Evolutionary conservation across 2,329 filamentous ascomycete genomes (phyloP), one percentile per base, ranked within the genome.

Genomic region (Pestalotiopsis sp.): DNA sequence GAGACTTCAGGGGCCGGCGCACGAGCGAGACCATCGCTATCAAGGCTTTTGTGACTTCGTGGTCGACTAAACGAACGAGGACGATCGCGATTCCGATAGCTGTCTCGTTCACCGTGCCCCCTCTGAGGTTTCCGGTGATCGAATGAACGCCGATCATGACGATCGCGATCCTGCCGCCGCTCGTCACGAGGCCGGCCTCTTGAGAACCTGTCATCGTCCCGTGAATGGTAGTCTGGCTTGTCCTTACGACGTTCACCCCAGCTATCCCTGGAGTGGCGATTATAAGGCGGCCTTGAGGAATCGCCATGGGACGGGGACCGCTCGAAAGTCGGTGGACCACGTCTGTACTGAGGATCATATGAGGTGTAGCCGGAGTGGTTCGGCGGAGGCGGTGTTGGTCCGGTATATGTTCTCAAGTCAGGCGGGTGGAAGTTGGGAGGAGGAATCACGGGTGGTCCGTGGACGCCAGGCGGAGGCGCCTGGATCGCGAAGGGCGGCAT

Each of bases 211-310:
- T 25, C 17, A 14, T 63, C 17, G 20, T 63, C 66, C 13, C 25
- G 23, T 14, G 23, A 25, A 20, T 66, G 31, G 9, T 39, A 20
- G 11, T 20, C 17, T 11, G 20, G 23, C 25, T 49, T 25, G 31
- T 58, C 52, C 12, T 65, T 49, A 13, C 60, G 25, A 4, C 65
- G 68, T 5, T 61, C 68, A 25, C 38, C 61, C 31, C 68, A 67
- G 57, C 57, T 63, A n/a, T 65, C 52, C 38, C 66, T 64, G 4
- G 36, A 27, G 13, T 67, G 14, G 20, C 65, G 65, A 3, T 67
- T 65, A 11, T 61, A 52, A 11, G 60, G 31, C n/a, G 25, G 23
- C 5, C 64, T 65, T 20, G 25, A 52, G 14, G 58, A 17, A 4
- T 39, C 56, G 13, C 66, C 49, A 11, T 45, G 20, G 9, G 36